Evolutionary conservation across 1,284 basidiomycete species (phyloP).

Genomic region (Ceratorhiza oryzae-sativae): DNA sequence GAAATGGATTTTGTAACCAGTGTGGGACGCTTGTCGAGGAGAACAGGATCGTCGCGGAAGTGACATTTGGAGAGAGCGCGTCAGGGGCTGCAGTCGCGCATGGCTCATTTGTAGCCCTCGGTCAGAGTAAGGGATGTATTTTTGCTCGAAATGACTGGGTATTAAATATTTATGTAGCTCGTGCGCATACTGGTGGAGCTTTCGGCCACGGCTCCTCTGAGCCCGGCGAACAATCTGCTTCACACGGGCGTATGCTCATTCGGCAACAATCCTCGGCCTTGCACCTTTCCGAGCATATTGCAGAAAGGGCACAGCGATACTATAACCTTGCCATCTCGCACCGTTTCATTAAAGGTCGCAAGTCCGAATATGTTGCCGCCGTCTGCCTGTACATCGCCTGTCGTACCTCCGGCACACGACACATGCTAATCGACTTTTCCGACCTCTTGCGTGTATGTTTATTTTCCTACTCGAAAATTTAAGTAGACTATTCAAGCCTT

Average conservation of each 20-base stretch:
- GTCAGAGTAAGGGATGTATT: conserved; percentile 74
- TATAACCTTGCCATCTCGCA: conserved; percentile 95
- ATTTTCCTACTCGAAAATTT: conserved; percentile 1
- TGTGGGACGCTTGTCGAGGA: conserved; percentile 94
- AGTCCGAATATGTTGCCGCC: conserved; percentile 91
- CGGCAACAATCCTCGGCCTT: conserved; percentile 59
- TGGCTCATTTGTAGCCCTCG: conserved; percentile 92
- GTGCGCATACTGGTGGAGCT: conserved; percentile 78
- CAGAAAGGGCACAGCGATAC: conserved; percentile 82
- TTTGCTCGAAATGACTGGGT: neutral
- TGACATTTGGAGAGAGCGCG: conserved; percentile 93
- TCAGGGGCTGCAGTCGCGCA: conserved; percentile 94
- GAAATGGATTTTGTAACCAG: conserved; percentile 81
- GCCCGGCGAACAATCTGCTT: conserved; percentile 33
- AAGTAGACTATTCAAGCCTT: conserved; percentile 2
- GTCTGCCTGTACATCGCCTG: conserved; percentile 96
- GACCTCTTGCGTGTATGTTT: conserved; percentile 81
- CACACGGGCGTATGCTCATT: conserved; percentile 27
- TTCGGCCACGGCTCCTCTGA: conserved; percentile 62
- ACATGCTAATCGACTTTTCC: conserved; percentile 99
- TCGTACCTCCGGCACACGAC: conserved; percentile 86
- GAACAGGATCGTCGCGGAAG: conserved; percentile 91
- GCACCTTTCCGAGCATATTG: conserved; percentile 79
- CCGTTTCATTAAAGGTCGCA: conserved; percentile 92
- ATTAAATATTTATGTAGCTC: conserved; percentile 58